Evolutionary conservation across 495 filamentous ascomycete species (phyloP).

Genomic region (Penicillium soppii): DNA sequence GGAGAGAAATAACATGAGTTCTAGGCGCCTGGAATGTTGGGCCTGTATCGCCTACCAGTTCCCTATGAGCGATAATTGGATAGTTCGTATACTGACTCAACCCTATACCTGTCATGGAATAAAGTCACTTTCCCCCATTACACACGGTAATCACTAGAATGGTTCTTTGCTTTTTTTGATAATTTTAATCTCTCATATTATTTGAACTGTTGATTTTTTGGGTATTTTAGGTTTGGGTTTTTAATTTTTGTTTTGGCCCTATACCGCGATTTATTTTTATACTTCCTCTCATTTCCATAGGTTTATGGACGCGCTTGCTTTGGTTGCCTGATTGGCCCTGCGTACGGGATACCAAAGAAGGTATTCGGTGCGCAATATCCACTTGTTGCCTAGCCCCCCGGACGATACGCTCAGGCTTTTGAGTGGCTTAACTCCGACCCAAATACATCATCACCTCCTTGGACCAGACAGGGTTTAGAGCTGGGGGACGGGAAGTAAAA

Average conservation of each 20-base stretch:
- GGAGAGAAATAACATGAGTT: no score
- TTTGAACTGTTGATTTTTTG: no score
- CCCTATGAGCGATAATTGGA: slow-evolving; percentile 8
- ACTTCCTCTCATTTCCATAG: neutral
- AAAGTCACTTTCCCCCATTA: slow-evolving; percentile 6
- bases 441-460: no score
- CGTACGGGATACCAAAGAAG: slow-evolving; percentile 6
- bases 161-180: no score
- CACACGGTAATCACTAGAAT: no score
- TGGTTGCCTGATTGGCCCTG: slow-evolving; percentile 16
- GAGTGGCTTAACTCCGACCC: no score
- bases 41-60: slow-evolving; percentile 15
- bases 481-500: neutral
- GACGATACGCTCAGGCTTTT: neutral
- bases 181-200: no score
- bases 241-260: neutral
- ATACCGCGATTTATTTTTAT: neutral
- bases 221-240: no score
- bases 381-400: neutral
- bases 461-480: neutral
- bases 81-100: slow-evolving; percentile 12
- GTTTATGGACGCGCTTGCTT: slow-evolving; percentile 3
- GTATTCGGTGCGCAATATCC: slow-evolving; percentile 1
- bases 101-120: slow-evolving; percentile 16
- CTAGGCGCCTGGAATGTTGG: neutral